Percentiles rank a stretch among this genome's conserved stretches.
These are phyloP conservation scores for Cardamine occulta DNA, from an alignment of 345 rosid genomes.

Conservation along the genomic window DNA sequence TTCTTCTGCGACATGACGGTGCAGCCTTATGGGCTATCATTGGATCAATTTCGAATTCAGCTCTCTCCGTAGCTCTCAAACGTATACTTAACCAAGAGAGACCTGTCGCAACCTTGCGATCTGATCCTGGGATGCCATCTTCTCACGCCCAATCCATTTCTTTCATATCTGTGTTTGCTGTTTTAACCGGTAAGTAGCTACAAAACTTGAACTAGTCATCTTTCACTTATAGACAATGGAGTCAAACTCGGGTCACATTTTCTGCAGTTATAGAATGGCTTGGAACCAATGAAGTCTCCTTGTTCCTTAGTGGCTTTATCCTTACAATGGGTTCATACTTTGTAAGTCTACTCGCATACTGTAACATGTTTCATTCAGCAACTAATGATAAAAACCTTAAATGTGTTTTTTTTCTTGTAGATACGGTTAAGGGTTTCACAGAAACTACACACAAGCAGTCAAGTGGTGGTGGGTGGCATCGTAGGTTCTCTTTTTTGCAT, in stretches of 20 bases:
- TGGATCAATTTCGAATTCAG: constrained; percentile 61
- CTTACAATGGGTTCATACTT: constrained; percentile 59
- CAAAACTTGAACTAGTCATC: background rate
- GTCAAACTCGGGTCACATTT: background rate
- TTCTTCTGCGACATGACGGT: constrained; percentile 70
- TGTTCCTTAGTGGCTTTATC: constrained; percentile 44
- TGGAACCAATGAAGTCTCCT: constrained; percentile 49
- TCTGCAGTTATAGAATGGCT: constrained; percentile 58
- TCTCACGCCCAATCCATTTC: constrained; percentile 84
- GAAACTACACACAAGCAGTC: constrained; percentile 65
- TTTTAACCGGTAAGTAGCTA: constrained; percentile 54
- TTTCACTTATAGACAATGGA: background rate
- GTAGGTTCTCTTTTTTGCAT: constrained; percentile 58
- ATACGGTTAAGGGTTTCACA: constrained; percentile 82
- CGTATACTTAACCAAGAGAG: constrained; percentile 71
- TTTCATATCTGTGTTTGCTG: constrained; percentile 54
- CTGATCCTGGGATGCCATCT: constrained; percentile 96
- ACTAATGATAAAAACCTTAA: background rate
- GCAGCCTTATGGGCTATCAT: constrained; percentile 66
- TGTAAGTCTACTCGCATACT: constrained; percentile 46
- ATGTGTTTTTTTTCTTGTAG: constrained; percentile 45
- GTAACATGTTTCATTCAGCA: background rate
- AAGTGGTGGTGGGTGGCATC: constrained; percentile 70
- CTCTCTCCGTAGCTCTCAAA: constrained; percentile 58
- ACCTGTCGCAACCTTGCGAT: constrained; percentile 56